Percentiles rank a stretch among this genome's conserved stretches.
Evolutionary conservation across 2,329 filamentous ascomycete genomes (phyloP).

Genomic region (Exophiala sideris): DNA sequence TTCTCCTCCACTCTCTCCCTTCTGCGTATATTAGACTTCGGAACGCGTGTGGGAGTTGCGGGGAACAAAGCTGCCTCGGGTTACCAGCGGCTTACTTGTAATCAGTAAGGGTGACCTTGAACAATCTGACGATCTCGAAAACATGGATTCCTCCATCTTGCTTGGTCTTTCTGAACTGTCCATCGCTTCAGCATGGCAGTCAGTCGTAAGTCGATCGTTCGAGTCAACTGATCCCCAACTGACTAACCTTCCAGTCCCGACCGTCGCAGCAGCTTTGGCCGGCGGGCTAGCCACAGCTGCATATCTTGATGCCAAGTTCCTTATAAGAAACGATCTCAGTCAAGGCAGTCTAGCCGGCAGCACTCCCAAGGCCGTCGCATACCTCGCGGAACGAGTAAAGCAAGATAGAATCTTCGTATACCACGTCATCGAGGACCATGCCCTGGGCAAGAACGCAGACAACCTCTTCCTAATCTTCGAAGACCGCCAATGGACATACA

Average conservation of each 20-base stretch:
- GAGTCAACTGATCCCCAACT: neutral
- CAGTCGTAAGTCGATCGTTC: conserved; percentile 7
- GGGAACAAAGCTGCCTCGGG: too few species aligned
- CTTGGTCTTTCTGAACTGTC: neutral
- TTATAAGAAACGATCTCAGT: conserved; percentile 61
- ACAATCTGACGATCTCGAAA: neutral
- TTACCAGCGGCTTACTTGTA: too few species aligned
- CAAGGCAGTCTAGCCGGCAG: conserved; percentile 37
- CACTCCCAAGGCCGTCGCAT: conserved; percentile 15
- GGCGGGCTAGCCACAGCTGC: conserved; percentile 45
- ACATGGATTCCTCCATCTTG: neutral
- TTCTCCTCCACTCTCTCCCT: too few species aligned
- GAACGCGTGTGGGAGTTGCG: too few species aligned
- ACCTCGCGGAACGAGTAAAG: conserved; percentile 38
- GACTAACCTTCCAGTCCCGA: conserved; percentile 10
- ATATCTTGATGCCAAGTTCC: conserved; percentile 68
- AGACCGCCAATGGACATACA: conserved; percentile 58
- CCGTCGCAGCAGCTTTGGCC: conserved; percentile 31
- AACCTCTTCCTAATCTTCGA: conserved; percentile 66
- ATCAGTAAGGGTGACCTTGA: too few species aligned
- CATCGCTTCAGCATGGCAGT: conserved; percentile 6
- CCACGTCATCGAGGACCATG: conserved; percentile 63
- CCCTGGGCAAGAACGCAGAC: conserved; percentile 50
- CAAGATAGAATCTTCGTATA: conserved; percentile 60
- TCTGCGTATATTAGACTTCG: too few species aligned